Evolutionary conservation across 2,329 filamentous ascomycete species (phyloP).

Genomic region (Arthrobotrys sinensis): DNA sequence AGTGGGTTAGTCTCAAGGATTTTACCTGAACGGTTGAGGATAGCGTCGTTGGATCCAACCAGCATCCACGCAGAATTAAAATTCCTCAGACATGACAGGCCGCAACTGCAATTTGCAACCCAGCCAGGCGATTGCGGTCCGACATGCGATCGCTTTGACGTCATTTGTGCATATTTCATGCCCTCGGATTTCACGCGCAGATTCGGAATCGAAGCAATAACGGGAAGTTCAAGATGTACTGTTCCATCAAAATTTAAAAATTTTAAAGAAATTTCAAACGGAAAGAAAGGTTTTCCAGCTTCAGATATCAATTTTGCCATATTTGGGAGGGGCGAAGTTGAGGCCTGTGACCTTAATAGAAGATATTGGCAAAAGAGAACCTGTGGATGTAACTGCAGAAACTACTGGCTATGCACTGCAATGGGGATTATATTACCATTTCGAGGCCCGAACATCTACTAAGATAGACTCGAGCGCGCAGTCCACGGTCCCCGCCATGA

Average conservation of each 20-base stretch:
- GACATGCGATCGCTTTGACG: constrained; percentile 53
- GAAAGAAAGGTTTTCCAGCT: too few relatives aligned
- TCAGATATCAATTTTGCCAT: too few relatives aligned
- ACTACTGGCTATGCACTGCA: constrained; percentile 2
- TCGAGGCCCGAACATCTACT: constrained; percentile 17
- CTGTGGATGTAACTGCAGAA: not conserved
- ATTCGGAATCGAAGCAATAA: not conserved
- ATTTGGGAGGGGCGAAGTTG: constrained; percentile 7
- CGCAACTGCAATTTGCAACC: constrained; percentile 19
- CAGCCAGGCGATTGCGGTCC: constrained; percentile 41
- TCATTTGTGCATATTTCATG: constrained; percentile 30
- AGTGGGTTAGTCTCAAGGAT: not conserved
- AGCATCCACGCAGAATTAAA: constrained; percentile 10
- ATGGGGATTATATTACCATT: constrained; percentile 35
- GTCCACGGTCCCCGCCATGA: too few relatives aligned
- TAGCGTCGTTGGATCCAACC: constrained; percentile 31
- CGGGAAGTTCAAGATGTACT: constrained; percentile 53
- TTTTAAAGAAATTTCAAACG: too few relatives aligned
- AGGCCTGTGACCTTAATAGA: not conserved
- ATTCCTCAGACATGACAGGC: constrained; percentile 17
- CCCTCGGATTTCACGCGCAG: not conserved
- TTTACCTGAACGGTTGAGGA: not conserved
- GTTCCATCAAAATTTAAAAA: too few relatives aligned
- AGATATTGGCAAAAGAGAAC: constrained; percentile 14
- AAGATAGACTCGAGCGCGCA: too few relatives aligned